These are phyloP conservation scores for Vicia sativa DNA, from an alignment of 306 rosid species.

Conservation along the genomic window DNA sequence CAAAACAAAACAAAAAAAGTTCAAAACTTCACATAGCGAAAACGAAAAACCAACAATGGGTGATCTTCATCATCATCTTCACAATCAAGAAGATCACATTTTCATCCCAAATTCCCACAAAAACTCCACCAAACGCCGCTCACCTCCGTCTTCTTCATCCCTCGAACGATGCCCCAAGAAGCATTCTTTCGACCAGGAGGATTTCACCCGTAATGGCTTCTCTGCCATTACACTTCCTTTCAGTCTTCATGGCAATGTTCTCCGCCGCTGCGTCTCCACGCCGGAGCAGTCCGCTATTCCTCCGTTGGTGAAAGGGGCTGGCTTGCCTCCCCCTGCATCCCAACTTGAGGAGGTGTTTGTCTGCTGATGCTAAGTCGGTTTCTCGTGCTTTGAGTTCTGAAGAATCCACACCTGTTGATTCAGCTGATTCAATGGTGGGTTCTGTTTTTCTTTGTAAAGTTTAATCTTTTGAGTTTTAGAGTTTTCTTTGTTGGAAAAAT, in stretches of 20 bases:
- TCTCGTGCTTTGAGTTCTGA: constrained; percentile 22
- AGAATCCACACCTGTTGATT: constrained; percentile 22
- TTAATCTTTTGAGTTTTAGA: neutral
- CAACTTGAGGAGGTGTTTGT: neutral
- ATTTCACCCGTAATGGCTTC: constrained; percentile 33
- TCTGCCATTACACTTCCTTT: constrained; percentile 42
- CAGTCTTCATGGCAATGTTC: constrained; percentile 10
- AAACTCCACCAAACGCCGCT: constrained; percentile 42
- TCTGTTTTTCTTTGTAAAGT: neutral
- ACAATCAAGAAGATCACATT: neutral
- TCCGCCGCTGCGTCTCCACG: constrained; percentile 40
- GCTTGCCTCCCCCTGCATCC: constrained; percentile 44
- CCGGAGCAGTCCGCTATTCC: constrained; percentile 2
- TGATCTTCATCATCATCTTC: neutral
- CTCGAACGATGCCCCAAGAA: constrained; percentile 40
- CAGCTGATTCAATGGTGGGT: constrained; percentile 50
- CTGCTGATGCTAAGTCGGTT: constrained; percentile 24
- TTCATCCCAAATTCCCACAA: constrained; percentile 16
- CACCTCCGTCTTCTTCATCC: neutral
- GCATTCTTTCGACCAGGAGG: constrained; percentile 31
- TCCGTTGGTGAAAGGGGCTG: neutral
- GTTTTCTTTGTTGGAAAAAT: neutral
- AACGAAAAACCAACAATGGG: neutral
- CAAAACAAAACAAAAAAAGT: neutral
- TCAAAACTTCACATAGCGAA: neutral